Evolutionary conservation across 2,329 filamentous ascomycete genomes (phyloP).

Genomic region (Pleurostoma richardsiae): DNA sequence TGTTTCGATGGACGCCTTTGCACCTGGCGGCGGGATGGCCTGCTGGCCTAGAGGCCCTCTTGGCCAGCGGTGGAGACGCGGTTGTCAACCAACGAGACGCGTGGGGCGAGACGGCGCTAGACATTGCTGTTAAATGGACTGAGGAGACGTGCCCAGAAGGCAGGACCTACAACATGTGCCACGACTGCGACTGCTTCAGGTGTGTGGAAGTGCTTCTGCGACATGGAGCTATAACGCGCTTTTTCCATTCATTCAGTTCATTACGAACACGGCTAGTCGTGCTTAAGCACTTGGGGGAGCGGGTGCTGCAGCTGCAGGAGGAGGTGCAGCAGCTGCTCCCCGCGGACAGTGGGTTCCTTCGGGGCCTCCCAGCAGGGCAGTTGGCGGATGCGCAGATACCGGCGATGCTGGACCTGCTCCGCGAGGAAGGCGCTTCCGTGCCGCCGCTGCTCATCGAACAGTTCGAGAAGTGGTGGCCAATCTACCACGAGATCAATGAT

Average conservation of each 20-base stretch:
- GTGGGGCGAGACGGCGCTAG: neutral
- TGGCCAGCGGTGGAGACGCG: neutral
- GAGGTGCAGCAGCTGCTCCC: too few relatives aligned
- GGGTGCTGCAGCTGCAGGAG: neutral
- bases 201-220: neutral
- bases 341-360: neutral
- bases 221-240: neutral
- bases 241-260: too few relatives aligned
- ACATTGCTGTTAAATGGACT: too few relatives aligned
- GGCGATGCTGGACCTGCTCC: neutral
- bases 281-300: neutral
- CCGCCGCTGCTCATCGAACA: neutral
- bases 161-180: too few relatives aligned
- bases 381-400: neutral
- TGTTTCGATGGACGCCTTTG: neutral
- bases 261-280: too few relatives aligned
- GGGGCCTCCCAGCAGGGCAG: neutral
- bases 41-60: neutral
- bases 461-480: too few relatives aligned
- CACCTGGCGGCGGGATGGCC: neutral
- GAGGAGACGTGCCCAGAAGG: too few relatives aligned
- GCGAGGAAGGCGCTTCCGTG: neutral
- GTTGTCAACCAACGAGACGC: neutral
- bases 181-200: neutral
- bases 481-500: too few relatives aligned